Base-by-base conservation (phyloP, 805 yeast species). In the Candida glaebosa region DNA sequence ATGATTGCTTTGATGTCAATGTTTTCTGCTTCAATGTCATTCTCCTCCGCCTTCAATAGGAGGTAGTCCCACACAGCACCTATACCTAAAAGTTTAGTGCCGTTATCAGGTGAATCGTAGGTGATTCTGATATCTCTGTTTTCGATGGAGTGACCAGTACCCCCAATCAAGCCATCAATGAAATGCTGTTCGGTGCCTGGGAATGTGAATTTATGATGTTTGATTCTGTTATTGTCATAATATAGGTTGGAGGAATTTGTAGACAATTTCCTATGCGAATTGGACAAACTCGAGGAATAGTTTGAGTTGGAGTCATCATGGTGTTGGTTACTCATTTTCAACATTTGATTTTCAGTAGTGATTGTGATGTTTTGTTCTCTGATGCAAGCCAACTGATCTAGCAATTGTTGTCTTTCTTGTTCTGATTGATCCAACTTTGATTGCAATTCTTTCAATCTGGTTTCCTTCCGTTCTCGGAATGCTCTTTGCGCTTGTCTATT, bases 401-500 rank as follows among this genome's bases (percentile, higher is more conserved):
- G 43, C 20, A 83, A 57, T 31, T 57, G 58, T 37, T 67, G 70
- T 41, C 76, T 74, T 47, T 79, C 80, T 28, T 55, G 63, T 56
- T 83, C 91, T 32, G 84, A 75, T 43, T 72, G 68, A 14, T 66
- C 62, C 45, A 87, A 63, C 56, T 79, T 80, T 3, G 62, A 62
- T 49, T 84, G 82, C 33, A 87, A 67, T 50, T 83, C 89, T 56
- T 81, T 82, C 46, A 84, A 61, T 51, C 76, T 80, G 38, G 78
- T 77, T 58, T 85, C 93, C 58, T 84, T 85, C 38, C 95, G 77
- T 60, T 86, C 90, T 46, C 95, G 69, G 61, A 85, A 87, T 2
- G 95, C 95, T 50, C 89, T 70, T 63, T 87, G 96, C 1, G 95
- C 95, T 8, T 90, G 90, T 53, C 95, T 69, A 56, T 87, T 86